A percentile compares a stretch with the other conserved stretches of the same genome.
phyloP scores from a whole-genome alignment of 176 grass and related monocot genomes.

The Thalia dealbata region DNA sequence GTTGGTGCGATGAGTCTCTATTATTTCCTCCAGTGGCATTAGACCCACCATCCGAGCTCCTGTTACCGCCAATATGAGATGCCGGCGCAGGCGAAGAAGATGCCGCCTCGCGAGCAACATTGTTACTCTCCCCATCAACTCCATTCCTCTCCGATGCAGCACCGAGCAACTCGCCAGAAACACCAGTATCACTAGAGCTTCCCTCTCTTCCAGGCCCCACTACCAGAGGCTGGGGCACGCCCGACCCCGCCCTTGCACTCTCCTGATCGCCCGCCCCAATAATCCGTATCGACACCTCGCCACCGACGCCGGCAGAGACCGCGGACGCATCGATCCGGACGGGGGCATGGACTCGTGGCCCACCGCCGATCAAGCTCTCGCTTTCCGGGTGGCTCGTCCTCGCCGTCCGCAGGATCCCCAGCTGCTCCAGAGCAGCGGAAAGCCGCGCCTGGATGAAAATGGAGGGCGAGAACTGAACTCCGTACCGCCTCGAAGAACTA shows the following conservation, averaged over 20 bases:
- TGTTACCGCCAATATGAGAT: not conserved
- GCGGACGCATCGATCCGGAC: slow-evolving; percentile 12
- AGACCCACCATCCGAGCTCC: slow-evolving; percentile 15
- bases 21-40: slow-evolving; percentile 17
- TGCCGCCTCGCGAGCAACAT: slow-evolving; percentile 1
- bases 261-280: slow-evolving; percentile 48
- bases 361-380: slow-evolving; percentile 14
- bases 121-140: slow-evolving; percentile 21
- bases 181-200: slow-evolving; percentile 2
- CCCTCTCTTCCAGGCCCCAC: slow-evolving; percentile 12
- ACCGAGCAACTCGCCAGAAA: slow-evolving; percentile 11
- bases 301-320: slow-evolving; percentile 5
- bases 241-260: not conserved
- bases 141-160: slow-evolving; percentile 20
- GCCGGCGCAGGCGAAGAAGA: slow-evolving; percentile 27
- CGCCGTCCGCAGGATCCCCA: slow-evolving; percentile 59
- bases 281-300: slow-evolving; percentile 86
- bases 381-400: slow-evolving; percentile 24
- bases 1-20: slow-evolving; percentile 41
- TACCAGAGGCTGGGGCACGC: not conserved
- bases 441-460: slow-evolving; percentile 88
- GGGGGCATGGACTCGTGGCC: slow-evolving; percentile 20
- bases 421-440: slow-evolving; percentile 74
- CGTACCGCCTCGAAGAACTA: slow-evolving; percentile 50
- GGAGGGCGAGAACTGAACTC: slow-evolving; percentile 75